Base-by-base conservation (phyloP, 495 filamentous ascomycete genomes). In the Alectoria sarmentosa region DNA sequence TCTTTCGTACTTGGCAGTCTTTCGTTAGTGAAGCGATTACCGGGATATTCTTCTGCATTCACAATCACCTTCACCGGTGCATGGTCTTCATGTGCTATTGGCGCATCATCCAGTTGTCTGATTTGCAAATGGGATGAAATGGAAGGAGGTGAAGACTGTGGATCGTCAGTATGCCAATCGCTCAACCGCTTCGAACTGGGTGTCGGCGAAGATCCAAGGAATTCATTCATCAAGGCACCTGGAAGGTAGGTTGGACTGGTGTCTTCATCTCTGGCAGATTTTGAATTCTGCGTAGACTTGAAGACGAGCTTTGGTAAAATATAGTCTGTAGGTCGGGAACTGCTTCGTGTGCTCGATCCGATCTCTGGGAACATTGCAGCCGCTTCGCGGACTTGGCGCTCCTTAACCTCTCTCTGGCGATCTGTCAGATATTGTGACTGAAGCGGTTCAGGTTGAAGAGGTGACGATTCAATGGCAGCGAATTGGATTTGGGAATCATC, bases 401-500 rank as follows among this genome's bases (percentile, higher is more conserved):
- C 85, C 42, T 81, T 82, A 15, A 88, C 81, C 66, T 91, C 89
- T 64, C 81, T 85, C 69, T 91, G 90, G 28, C 83, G 85, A 56
- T 90, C 87, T 0, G 90, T 94, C 44, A 92, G 72, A 6, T 85
- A 69, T 67, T 90, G 88, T 6, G 86, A 87, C 36, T 89, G 84
- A 4, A 67, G 67, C 14, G 68, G 65, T 4, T 75, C 74, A 7
- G 85, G 80, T 15, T n/a, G 61, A 7, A 72, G 61, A 23, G 70
- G 68, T n/a, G 69, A 71, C 0, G 86, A 83, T 15, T 82, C 80
- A 58, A 92, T 84, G 1, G 85, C 73, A 9, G 85, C 82, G 68
- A 92, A 94, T 54, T 90, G 79, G 39, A 93, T 79, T 66, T 92
- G 89, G 8, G 90, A 91, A 73, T 92, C 83, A 67, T 92, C 82